These are phyloP conservation scores for Rehmannia glutinosa DNA, from an alignment of 257 asterid genomes.

Conservation along the genomic window DNA sequence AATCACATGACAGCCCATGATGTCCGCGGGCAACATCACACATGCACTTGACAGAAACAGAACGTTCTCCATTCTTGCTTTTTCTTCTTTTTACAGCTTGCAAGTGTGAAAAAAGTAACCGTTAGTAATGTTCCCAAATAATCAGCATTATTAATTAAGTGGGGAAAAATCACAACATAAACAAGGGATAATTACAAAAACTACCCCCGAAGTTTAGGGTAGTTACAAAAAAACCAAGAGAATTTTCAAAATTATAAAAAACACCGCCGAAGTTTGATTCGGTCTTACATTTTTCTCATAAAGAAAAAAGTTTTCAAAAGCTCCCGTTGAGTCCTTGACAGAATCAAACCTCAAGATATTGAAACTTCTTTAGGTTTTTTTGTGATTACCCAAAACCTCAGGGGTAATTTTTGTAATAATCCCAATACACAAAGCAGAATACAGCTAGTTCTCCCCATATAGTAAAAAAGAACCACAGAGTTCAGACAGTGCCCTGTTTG, in stretches of 20 bases:
- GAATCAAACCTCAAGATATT: no score
- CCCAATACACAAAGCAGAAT: no score
- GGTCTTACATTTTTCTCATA: no score
- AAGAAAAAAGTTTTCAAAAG: no score
- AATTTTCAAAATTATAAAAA: no score
- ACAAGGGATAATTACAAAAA: background rate
- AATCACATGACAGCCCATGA: constrained; percentile 34
- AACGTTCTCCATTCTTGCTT: constrained; percentile 14
- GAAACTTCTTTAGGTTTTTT: no score
- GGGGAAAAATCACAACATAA: background rate
- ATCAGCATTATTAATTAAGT: constrained; percentile 11
- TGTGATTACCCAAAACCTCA: no score
- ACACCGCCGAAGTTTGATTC: no score
- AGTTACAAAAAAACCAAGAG: no score
- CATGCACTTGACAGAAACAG: constrained; percentile 30
- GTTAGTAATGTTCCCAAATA: constrained; percentile 28
- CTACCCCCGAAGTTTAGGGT: background rate
- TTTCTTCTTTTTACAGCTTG: constrained; percentile 35
- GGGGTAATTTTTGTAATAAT: no score
- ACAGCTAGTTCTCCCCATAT: no score
- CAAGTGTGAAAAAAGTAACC: constrained; percentile 28
- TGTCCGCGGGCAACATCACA: constrained; percentile 35
- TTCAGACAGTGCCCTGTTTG: constrained; percentile 10
- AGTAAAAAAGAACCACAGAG: background rate
- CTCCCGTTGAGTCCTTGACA: no score